phyloP scores from a whole-genome alignment of 768 basidiomycete species.

The Chalciporus pseudorubinellus region DNA sequence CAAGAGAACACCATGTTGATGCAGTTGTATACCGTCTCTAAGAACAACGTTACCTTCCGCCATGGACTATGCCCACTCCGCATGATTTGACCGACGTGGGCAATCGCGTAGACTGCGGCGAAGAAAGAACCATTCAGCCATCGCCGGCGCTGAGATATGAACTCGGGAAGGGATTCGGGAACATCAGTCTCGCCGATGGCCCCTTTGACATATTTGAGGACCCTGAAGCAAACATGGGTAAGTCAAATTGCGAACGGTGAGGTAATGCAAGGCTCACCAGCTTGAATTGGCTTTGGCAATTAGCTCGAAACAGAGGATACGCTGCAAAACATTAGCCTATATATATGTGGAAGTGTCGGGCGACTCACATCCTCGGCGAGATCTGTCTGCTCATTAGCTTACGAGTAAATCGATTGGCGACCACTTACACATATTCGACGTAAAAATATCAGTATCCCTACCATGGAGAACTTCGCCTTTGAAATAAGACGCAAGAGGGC shows the following conservation, averaged over 20 bases:
- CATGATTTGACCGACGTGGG: conserved; percentile 51
- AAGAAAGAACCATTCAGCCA: conserved; percentile 95
- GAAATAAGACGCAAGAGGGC: conserved; percentile 95
- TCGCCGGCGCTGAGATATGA: conserved; percentile 86
- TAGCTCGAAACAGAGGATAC: conserved; percentile 79
- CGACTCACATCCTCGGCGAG: conserved; percentile 80
- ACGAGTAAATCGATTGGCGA: background rate
- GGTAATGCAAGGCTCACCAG: conserved; percentile 48
- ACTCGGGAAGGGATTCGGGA: conserved; percentile 88
- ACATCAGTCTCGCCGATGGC: conserved; percentile 94
- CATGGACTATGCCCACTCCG: conserved; percentile 59
- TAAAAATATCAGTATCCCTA: conserved; percentile 87
- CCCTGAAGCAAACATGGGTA: conserved; percentile 50
- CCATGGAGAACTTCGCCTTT: conserved; percentile 89
- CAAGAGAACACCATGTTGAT: conserved; percentile 88
- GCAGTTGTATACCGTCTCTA: conserved; percentile 85
- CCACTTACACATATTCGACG: conserved; percentile 89
- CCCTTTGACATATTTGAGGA: conserved; percentile 94
- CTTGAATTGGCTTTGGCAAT: conserved; percentile 74
- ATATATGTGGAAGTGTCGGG: background rate
- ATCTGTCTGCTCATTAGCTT: conserved; percentile 44
- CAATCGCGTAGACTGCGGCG: conserved; percentile 89
- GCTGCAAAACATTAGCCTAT: conserved; percentile 42
- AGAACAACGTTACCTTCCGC: conserved; percentile 70
- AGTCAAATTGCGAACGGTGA: background rate